These are phyloP conservation scores for Pisolithus orientalis DNA, from an alignment of 768 basidiomycete genomes.

Conservation along the genomic window DNA sequence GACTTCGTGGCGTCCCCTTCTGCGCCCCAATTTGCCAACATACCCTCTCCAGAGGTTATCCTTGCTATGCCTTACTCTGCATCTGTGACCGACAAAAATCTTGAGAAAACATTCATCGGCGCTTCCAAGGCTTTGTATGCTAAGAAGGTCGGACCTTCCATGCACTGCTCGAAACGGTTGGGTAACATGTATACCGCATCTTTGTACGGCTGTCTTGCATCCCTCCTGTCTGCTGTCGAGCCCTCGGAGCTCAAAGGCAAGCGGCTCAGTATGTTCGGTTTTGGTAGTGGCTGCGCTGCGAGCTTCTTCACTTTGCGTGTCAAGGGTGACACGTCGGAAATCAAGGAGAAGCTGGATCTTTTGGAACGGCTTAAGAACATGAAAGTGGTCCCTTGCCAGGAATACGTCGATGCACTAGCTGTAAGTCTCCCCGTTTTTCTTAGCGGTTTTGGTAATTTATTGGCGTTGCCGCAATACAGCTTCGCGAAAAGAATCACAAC, in stretches of 20 bases:
- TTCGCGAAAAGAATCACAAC: slow-evolving; percentile 97
- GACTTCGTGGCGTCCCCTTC: slow-evolving; percentile 84
- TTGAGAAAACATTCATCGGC: slow-evolving; percentile 92
- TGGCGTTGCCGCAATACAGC: slow-evolving; percentile 37
- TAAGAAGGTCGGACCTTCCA: slow-evolving; percentile 69
- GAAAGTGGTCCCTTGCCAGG: slow-evolving; percentile 88
- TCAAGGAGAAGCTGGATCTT: slow-evolving; percentile 78
- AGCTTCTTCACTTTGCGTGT: slow-evolving; percentile 87
- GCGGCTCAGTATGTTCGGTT: slow-evolving; percentile 92
- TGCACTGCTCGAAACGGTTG: slow-evolving; percentile 83
- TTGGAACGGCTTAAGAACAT: slow-evolving; percentile 69
- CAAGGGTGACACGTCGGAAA: slow-evolving; percentile 81
- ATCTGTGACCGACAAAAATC: slow-evolving; percentile 86
- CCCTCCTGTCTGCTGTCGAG: slow-evolving; percentile 68
- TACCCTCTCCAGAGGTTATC: slow-evolving; percentile 66
- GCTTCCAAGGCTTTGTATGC: slow-evolving; percentile 71
- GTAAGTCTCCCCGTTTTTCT: slow-evolving; percentile 33
- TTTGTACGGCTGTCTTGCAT: slow-evolving; percentile 90
- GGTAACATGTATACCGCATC: slow-evolving; percentile 99
- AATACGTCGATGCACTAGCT: slow-evolving; percentile 79
- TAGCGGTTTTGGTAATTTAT: neutral
- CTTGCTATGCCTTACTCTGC: slow-evolving; percentile 61
- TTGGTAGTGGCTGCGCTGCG: slow-evolving; percentile 92
- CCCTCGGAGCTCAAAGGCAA: slow-evolving; percentile 70
- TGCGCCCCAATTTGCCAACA: slow-evolving; percentile 58